Evolutionary conservation across 2,329 filamentous ascomycete species (phyloP), one percentile per base, ranked within the genome.

Genomic region (Triangularia setosa): DNA sequence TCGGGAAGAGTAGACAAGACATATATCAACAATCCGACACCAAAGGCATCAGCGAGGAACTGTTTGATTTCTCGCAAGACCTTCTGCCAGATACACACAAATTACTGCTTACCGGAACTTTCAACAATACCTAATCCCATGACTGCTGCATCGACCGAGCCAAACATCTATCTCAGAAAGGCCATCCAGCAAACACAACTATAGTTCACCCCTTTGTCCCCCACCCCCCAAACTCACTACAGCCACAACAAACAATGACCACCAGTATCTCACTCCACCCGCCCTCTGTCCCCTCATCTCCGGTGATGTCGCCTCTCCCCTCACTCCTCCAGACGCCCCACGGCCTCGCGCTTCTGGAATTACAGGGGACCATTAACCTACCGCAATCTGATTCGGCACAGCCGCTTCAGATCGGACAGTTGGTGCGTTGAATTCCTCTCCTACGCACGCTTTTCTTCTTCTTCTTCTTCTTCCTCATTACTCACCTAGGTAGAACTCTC

Each of bases 351-450:
- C 83, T 99, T 55, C 82, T 99, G 64, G 95, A 98, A 79, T 86
- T 99, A 14, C 95, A 99, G 80, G 95, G 93, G 66, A 92, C 87
- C 14, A 89, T 99, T 78, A 94, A 97, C 76, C 81, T 93, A 1
- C 88, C 92, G 7, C 68, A 74, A 23, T 58, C 73, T 4, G 66
- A 77, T 35, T 27, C 73, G 75, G 18, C 66, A 74, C 5, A 59
- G 21, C 27, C 65, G 65, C 21, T 80, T 1, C 73, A 77, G 4
- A 75, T 84, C 28, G 81, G 77, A 67, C 75, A 76, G 9, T 70
- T 83, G 30, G 75, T 35, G 14, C 14, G 33, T 28, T 28, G n/a
- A n/a, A n/a, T n/a, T 11, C 27, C 4, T 30, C 27, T 11, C 4
- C 27, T 16, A 12, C 33, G 1, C 33, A 4, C 9, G 9, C 33